phyloP scores from a whole-genome alignment of 2,329 filamentous ascomycete genomes.

The Cordyceps cicadae region DNA sequence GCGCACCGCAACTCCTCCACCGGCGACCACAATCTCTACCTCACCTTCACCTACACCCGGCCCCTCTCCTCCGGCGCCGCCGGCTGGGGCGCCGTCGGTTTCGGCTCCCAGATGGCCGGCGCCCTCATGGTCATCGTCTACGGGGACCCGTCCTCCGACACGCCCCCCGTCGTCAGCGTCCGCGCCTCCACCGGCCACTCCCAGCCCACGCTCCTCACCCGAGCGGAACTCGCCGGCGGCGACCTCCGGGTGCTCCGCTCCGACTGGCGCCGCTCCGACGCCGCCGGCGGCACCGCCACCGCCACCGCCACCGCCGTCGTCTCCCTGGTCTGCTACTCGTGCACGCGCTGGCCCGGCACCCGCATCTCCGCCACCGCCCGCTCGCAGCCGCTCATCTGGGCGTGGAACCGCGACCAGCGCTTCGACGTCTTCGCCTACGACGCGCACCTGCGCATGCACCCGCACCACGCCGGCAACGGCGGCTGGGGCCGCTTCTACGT shows the following conservation, averaged over 20 bases:
- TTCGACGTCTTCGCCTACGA: constrained; percentile 14
- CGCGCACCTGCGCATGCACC: constrained; percentile 13
- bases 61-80: background rate
- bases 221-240: background rate
- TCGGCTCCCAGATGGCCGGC: constrained; percentile 14
- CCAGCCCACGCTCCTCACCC: constrained; percentile 8
- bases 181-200: constrained; percentile 13
- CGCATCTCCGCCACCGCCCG: constrained; percentile 13
- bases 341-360: constrained; percentile 16
- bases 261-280: constrained; percentile 6
- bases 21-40: constrained; percentile 14
- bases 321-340: constrained; percentile 19
- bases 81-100: constrained; percentile 17
- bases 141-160: constrained; percentile 13
- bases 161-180: constrained; percentile 13
- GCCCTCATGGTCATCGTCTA: constrained; percentile 18
- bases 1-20: constrained; percentile 16
- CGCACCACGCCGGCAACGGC: constrained; percentile 10
- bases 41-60: constrained; percentile 12
- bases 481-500: constrained; percentile 16
- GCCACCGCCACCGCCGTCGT: constrained; percentile 14
- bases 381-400: constrained; percentile 21
- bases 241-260: constrained; percentile 14
- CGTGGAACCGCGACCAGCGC: constrained; percentile 18
- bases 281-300: constrained; percentile 4